phyloP scores from a whole-genome alignment of 73 alveolate genomes.

The Breviolum minutum region DNA sequence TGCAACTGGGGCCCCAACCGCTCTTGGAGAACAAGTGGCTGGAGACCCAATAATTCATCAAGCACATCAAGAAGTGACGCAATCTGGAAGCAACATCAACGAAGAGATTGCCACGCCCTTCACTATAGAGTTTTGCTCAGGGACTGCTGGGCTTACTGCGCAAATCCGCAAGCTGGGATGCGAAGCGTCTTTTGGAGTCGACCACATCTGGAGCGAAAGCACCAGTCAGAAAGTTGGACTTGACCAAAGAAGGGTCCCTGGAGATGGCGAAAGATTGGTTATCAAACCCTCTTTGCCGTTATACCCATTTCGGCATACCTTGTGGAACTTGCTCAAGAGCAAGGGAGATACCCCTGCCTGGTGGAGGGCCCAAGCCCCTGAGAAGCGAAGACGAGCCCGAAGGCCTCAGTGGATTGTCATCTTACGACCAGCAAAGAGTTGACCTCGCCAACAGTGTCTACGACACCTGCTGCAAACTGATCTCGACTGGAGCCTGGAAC shows the following conservation, averaged over 20 bases:
- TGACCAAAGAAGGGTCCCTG: neutral
- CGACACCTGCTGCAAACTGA: neutral
- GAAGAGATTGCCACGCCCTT: neutral
- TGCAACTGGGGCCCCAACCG: neutral
- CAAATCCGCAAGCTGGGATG: neutral
- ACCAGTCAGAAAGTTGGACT: neutral
- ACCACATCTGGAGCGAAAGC: neutral
- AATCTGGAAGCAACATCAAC: no score
- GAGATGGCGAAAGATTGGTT: neutral
- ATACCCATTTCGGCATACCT: neutral
- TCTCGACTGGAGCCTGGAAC: neutral
- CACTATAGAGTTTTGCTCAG: no score
- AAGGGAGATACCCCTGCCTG: neutral
- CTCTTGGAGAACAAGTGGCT: neutral
- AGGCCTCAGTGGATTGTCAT: neutral
- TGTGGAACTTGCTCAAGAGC: constrained; percentile 5
- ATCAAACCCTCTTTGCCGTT: neutral
- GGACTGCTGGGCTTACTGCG: constrained; percentile 1
- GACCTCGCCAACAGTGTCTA: neutral
- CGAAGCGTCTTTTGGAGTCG: neutral
- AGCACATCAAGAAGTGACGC: no score
- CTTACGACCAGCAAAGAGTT: neutral
- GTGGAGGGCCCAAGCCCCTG: no score
- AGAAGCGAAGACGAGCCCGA: neutral
- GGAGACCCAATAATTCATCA: no score